Base-by-base conservation (phyloP, 805 yeast species). In the Candida krabiensis region DNA sequence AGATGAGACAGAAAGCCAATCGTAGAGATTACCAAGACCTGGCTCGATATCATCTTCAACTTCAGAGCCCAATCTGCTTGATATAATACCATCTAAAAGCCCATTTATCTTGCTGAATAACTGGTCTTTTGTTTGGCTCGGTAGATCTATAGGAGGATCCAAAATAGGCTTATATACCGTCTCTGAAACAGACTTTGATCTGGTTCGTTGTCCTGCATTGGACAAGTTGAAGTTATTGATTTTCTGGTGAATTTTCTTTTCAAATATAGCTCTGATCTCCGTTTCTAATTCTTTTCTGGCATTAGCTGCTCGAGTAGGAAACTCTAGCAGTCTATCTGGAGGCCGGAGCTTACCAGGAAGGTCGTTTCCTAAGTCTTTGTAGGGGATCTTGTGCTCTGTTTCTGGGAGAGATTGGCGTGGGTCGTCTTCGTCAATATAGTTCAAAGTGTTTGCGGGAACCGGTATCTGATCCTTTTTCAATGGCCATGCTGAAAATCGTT, bases 401-500 rank as follows among this genome's bases (percentile, higher is more conserved):
- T 17, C 6, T n/a, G 5, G 25, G 11, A 24, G 18, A 28, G 19
- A 23, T n/a, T 4, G 22, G 12, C 15, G 14, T 18, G 19, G 26
- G 9, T 47, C 41, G 4, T 28, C 39, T 28, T 58, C 60, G 33
- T 61, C 63, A 11, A 49, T 56, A 40, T 63, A 66, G 18, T 38
- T 41, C 6, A 44, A 46, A 7, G 51, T 31, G 3, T 51, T 45
- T 3, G 41, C 41, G 0, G 75, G 77, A 15, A 61, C 64, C 0
- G 76, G 76, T 0, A 69, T 68, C 4, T 47, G 41, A 1, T 52
- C 48, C 2, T 31, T 3, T 0, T 61, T 51, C 26, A 70, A 53
- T 1, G 91, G 91, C 91, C 91, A 84, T 4, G 69, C 53, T 0
- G 76, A 53, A 81, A 86, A 82, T 36, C 53, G 38, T 31, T 47